Evolutionary conservation across 1,284 basidiomycete genomes (phyloP), one percentile per base, ranked within the genome.

Genomic region (Rhodotorula glutinis): DNA sequence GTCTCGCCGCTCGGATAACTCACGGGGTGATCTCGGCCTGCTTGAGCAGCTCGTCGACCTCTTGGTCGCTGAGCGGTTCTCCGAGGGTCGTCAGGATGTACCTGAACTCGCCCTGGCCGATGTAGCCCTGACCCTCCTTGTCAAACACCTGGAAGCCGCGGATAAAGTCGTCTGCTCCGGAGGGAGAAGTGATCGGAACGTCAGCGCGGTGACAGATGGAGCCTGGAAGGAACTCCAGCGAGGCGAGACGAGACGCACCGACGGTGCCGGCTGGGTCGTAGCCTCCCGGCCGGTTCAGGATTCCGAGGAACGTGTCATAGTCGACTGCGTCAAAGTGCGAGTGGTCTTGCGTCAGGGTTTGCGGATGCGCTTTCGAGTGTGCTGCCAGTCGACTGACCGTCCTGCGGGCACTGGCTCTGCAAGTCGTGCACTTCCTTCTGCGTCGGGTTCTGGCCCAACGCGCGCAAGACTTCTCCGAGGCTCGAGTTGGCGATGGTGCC

Each of bases 91-190:
- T 98, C 53, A 98, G 85, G 51, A 97, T 92, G 79, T 98, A 98
- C 79, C 92, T 85, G 72, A 98, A 84, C 80, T 86, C 85, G 59
- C 93, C 93, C 33, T 89, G 92, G 61, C 92, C 92, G 76, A 98
- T 98, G 81, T 89, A 92, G 0, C 95, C 95, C 76, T 96, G 96
- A 53, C 92, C 92, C 71, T 96, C 93, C 82, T 97, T 97, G 81
- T 98, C 95, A 74, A 98, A 98, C 25, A 98, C 95, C 78, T 98
- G 94, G 85, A 98, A 98, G 14, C 94, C 96, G 63, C 95, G 92
- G 77, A 97, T 92, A 82, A 98, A 98, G 79, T 98, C 95, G 83
- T 98, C 95, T 94, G 79, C 19, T 11, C 33, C 33, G 58, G 46
- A n/a, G n/a, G n/a, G n/a, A n/a, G 25, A 47, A 27, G 54, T 40